Conservation (phyloP, 345 rosid genomes). For the Mangifera indica region DNA sequence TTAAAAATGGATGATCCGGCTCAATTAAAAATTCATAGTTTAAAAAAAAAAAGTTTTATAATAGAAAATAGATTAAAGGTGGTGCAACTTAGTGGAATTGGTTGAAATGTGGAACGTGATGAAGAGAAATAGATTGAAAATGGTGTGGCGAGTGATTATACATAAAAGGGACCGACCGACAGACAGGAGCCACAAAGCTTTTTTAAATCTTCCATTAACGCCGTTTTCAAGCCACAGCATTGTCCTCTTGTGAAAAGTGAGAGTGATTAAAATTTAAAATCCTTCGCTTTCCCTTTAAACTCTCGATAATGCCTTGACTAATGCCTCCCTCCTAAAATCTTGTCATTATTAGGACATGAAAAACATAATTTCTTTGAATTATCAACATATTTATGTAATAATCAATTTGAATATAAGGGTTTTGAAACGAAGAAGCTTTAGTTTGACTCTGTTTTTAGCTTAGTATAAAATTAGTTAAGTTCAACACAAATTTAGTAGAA, state of each 20-base stretch:
- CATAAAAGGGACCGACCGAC: neutral
- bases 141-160: neutral
- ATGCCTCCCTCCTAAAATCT: too few relatives aligned
- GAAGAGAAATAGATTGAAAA: neutral
- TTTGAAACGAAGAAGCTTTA: too few relatives aligned
- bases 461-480: too few relatives aligned
- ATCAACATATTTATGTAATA: too few relatives aligned
- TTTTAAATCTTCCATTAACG: neutral
- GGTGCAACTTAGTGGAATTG: neutral
- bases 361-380: too few relatives aligned
- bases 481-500: too few relatives aligned
- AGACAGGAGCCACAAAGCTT: neutral
- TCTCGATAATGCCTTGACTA: neutral
- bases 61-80: neutral
- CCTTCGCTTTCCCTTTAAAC: neutral
- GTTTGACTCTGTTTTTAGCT: too few relatives aligned
- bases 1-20: too few relatives aligned
- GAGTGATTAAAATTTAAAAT: too few relatives aligned
- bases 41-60: neutral
- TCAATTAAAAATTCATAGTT: too few relatives aligned
- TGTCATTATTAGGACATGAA: too few relatives aligned
- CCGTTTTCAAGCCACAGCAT: neutral
- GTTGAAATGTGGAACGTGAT: slow-evolving; percentile 8
- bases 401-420: too few relatives aligned
- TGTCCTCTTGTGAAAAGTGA: neutral